Evolutionary conservation across 2,329 filamentous ascomycete species (phyloP), one percentile per base, ranked within the genome.

Genomic region (Achaetomium macrosporum): DNA sequence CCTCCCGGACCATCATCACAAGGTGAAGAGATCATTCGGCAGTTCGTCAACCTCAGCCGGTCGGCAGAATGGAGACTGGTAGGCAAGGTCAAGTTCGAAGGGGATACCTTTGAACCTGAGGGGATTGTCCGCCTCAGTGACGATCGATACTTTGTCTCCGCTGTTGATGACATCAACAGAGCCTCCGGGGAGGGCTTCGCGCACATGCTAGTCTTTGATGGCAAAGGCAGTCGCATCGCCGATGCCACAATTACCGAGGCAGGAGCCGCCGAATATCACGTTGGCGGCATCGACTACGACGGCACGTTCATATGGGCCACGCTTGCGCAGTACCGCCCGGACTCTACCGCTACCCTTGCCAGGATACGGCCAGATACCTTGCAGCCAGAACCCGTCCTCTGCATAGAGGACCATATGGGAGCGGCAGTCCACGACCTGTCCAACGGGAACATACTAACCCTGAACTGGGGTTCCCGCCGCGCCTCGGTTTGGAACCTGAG

Each of bases 201-300:
- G 8, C 73, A 77, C 47, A 51, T 77, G 42, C 64, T 75, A 20
- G 65, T 77, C 3, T 77, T 73, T 57, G 67, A 73, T 46, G 68
- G 69, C 0, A 61, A 69, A 7, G 75, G 75, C 2, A 60, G 62
- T 10, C 62, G 68, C 2, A 66, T 77, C 13, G 73, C 71, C 2
- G 73, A 77, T 57, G 73, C 69, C 5, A 73, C 67, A 0, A 64
- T 77, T 12, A 74, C 71, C 1, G 56, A 59, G 12, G 57, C 64
- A 2, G 72, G 69, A 25, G 66, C 59, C 48, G 59, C 57, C 42
- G 71, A 69, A 59, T 77, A 76, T 57, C 74, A 76, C 56, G 71
- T 71, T 51, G 74, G 75, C 20, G 75, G 75, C 1, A 64, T 78
- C 15, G 75, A 77, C 57, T 78, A 69, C 51, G 74, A 78, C 56